phyloP scores from a whole-genome alignment of 2,329 filamentous ascomycete species.

The Macrophomina tecta region DNA sequence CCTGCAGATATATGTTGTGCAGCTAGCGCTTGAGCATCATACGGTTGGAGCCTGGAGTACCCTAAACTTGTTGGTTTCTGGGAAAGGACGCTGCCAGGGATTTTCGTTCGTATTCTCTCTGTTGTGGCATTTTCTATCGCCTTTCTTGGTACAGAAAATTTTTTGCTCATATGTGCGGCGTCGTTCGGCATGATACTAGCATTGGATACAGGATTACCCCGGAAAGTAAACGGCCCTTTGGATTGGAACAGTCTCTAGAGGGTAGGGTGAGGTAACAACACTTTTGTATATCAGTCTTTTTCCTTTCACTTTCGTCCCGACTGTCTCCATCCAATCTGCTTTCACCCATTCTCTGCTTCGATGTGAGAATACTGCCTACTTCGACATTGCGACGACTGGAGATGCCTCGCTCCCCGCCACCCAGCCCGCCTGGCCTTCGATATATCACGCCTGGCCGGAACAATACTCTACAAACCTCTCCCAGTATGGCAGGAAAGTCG shows the following conservation, averaged over 20 bases:
- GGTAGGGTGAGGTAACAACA: slow-evolving; percentile 18
- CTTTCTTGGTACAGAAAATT: slow-evolving; percentile 12
- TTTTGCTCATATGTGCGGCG: slow-evolving; percentile 17
- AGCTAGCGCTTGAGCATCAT: slow-evolving; percentile 26
- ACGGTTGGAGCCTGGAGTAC: slow-evolving; percentile 27
- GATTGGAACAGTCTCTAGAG: slow-evolving; percentile 12
- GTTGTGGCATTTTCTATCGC: slow-evolving; percentile 16
- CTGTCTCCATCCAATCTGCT: background rate
- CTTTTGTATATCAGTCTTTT: slow-evolving; percentile 22
- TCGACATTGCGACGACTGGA: background rate
- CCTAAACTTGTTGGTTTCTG: slow-evolving; percentile 23
- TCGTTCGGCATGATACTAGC: slow-evolving; percentile 19
- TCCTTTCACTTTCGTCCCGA: slow-evolving; percentile 15
- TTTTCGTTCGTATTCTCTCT: slow-evolving; percentile 14
- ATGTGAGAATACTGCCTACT: background rate
- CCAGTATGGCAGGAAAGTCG: slow-evolving; percentile 27
- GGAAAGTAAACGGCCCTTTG: slow-evolving; percentile 13
- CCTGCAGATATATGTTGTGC: slow-evolving; percentile 24
- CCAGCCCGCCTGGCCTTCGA: slow-evolving; percentile 14
- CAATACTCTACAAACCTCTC: slow-evolving; percentile 31
- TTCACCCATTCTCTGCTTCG: background rate
- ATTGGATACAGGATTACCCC: slow-evolving; percentile 22
- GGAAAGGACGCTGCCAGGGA: slow-evolving; percentile 13
- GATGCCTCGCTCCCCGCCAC: background rate
- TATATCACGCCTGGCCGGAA: slow-evolving; percentile 20